Base-by-base conservation (phyloP, 345 rosid genomes). In the Eutrema yunnanense region DNA sequence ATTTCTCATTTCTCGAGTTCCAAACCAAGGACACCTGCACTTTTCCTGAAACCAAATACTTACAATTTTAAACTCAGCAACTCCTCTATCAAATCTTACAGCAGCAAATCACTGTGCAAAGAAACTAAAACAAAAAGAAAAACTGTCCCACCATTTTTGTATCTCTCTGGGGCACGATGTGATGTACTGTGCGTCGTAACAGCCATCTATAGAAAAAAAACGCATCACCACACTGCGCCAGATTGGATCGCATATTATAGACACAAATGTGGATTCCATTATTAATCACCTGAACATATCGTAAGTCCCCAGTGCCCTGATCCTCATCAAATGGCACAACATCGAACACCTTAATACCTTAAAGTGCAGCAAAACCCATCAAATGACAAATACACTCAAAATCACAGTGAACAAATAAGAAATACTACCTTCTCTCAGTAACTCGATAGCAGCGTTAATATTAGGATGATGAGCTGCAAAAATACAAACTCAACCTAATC, bases 21-120 rank as follows among this genome's bases (percentile, higher is more conserved):
- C 97, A 93, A 65, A 93, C 97, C 60, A 93, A 73, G 62, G 96
- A 64, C 74, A 93, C 88, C 79, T 90, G 98, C 33, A 93, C 97
- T 81, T 73, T 84, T n/a, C 96, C 97, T 94, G 79, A 54, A 78
- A 80, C 59, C 67, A 65, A 63, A 63, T 43, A 67, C 1, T 37
- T 11, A 2, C 26, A 22, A 22, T 22, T 22, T 22, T 22, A 49
- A 42, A 67, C 43, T 64, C 60, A 65, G 32, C 13, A 59, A 69
- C 50, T 34, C 9, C 37, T 56, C 71, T 29, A 44, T 47, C 54
- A 22, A 58, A 67, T 66, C 65, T 65, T 0, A 47, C 22, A 38
- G 13, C 9, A 38, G 5, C 64, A 62, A 3, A 49, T 32, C 19
- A 57, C 10, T 32, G 2, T 42, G 62, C 0, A 52, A 36, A 53